A percentile compares a stretch with the other conserved stretches of the same genome.
Conservation (phyloP, 2,329 filamentous ascomycete genomes). For the Pseudocercospora musae region DNA sequence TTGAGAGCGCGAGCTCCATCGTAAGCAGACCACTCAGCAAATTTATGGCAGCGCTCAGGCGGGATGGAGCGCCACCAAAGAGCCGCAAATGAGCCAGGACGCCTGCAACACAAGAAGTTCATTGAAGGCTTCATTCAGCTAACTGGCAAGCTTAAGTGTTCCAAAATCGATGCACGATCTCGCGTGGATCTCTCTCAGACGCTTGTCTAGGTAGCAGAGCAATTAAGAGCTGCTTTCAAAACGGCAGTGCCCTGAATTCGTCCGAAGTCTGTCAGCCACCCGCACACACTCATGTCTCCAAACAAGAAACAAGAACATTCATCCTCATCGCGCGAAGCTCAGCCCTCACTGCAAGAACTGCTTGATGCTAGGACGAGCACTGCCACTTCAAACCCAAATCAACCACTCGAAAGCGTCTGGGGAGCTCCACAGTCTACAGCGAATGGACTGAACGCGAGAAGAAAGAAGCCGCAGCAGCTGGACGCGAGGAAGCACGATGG, state of each 20-base stretch:
- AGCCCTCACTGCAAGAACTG: background rate
- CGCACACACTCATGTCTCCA: background rate
- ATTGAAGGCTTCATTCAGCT: no score
- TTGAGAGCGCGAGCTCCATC: background rate
- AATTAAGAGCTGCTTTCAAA: background rate
- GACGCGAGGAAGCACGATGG: background rate
- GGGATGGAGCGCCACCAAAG: slow-evolving; percentile 5
- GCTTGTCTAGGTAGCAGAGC: background rate
- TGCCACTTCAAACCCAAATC: background rate
- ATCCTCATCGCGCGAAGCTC: background rate
- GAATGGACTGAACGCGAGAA: background rate
- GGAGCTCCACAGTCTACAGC: background rate
- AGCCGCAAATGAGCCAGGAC: background rate
- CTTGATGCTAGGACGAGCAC: background rate
- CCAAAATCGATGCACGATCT: no score
- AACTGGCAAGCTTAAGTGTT: no score
- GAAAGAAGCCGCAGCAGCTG: background rate
- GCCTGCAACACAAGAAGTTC: no score
- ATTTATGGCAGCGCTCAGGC: slow-evolving; percentile 4
- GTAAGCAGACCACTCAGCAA: slow-evolving; percentile 8
- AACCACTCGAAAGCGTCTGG: background rate
- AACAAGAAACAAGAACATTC: background rate
- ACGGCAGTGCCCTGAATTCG: background rate
- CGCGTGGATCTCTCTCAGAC: background rate
- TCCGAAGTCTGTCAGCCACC: no score